These are phyloP conservation scores for Malassezia restricta DNA, from an alignment of 1,284 basidiomycete species.

Conservation along the genomic window DNA sequence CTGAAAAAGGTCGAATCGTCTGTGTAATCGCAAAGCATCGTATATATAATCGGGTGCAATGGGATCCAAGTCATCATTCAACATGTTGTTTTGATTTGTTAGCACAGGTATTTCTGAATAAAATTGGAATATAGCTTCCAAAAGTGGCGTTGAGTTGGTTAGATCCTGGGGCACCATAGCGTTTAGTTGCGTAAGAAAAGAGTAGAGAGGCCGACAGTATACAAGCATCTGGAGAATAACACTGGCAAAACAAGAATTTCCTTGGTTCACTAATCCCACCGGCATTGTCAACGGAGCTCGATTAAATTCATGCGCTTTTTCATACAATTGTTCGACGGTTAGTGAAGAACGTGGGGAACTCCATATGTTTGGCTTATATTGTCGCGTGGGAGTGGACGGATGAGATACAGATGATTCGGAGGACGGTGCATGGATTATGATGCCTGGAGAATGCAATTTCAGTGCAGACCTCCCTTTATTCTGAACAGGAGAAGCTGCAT, in stretches of 20 bases:
- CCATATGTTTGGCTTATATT: neutral
- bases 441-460: neutral
- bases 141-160: slow-evolving; percentile 57
- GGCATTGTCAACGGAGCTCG: slow-evolving; percentile 53
- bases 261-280: slow-evolving; percentile 80
- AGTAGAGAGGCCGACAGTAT: slow-evolving; percentile 74
- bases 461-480: neutral
- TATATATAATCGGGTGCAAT: slow-evolving; percentile 84
- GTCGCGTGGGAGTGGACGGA: neutral
- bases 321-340: slow-evolving; percentile 7
- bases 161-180: slow-evolving; percentile 50
- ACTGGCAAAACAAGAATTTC: slow-evolving; percentile 97
- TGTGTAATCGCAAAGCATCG: slow-evolving; percentile 88
- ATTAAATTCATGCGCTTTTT: slow-evolving; percentile 20
- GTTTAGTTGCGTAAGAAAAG: slow-evolving; percentile 63
- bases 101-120: slow-evolving; percentile 21
- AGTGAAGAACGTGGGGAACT: neutral
- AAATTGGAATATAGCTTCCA: slow-evolving; percentile 56
- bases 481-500: neutral
- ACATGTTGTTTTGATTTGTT: neutral
- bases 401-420: neutral
- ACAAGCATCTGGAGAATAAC: slow-evolving; percentile 78
- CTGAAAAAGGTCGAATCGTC: slow-evolving; percentile 84
- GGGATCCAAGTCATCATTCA: slow-evolving; percentile 47
- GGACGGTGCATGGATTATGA: neutral